phyloP scores from a whole-genome alignment of 1,139 yeast species.

The Yamadazyma taylorii region DNA sequence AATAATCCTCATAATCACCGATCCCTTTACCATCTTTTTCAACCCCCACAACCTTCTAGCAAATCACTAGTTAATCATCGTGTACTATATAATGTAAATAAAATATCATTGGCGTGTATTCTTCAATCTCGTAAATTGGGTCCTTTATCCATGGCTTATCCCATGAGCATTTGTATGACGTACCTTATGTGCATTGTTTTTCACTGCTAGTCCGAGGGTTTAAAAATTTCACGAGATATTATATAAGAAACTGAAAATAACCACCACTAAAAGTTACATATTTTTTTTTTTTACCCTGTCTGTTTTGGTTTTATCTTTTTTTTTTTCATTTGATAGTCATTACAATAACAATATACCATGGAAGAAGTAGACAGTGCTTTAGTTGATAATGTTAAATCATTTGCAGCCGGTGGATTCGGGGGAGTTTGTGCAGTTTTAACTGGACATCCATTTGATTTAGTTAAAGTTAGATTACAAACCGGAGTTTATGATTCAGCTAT shows the following conservation, averaged over 20 bases:
- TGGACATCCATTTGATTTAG: constrained; percentile 94
- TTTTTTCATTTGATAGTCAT: constrained; percentile 1
- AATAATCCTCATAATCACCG: too few relatives aligned
- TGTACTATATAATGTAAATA: too few relatives aligned
- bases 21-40: too few relatives aligned
- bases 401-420: constrained; percentile 82
- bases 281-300: constrained; percentile 5
- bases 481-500: constrained; percentile 61
- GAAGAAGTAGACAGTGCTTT: constrained; percentile 52
- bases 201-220: constrained; percentile 10
- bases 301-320: not conserved
- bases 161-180: constrained; percentile 6
- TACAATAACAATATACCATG: constrained; percentile 21
- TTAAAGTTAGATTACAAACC: constrained; percentile 88
- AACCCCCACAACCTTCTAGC: too few relatives aligned
- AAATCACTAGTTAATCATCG: too few relatives aligned
- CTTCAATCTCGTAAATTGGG: not conserved
- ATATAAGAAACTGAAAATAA: constrained; percentile 6
- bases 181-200: not conserved
- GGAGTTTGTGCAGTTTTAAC: constrained; percentile 73
- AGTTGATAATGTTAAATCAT: constrained; percentile 65
- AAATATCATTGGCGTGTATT: too few relatives aligned
- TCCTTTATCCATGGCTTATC: not conserved
- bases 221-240: constrained; percentile 1
- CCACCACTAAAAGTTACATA: not conserved